Base-by-base conservation (phyloP, 495 filamentous ascomycete genomes). In the Pseudotulostoma volvatum region DNA sequence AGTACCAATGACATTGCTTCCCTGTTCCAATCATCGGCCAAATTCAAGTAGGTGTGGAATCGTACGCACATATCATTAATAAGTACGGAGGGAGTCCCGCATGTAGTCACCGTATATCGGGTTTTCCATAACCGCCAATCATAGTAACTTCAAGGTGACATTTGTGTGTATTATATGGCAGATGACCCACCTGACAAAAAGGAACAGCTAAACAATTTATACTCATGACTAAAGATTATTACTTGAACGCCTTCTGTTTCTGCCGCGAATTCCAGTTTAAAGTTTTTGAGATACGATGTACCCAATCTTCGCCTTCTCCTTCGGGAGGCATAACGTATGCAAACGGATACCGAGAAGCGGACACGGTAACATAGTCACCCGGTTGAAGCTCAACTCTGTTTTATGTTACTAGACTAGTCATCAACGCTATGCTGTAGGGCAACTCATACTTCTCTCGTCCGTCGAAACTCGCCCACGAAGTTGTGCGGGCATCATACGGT, bases 391-490 rank as follows among this genome's bases (percentile, higher is more conserved):
- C 90, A 31, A 93, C 63, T 45, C 76, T 74, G 42, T 9, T 36
- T 7, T 3, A 18, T 13, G 33, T 52, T 34, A 50, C 39, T 37
- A 17, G 14, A 34, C 13, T 7, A 3, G 15, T 30, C n/a, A 43
- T 14, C 14, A 21, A 16, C 2, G 18, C 16, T 30, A 11, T 7
- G n/a, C 7, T 23, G 8, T 28, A 28, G 13, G 2, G 5, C 20
- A 25, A 25, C 17, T 42, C 48, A 42, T 42, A 73, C 71, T 84
- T 75, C 56, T 93, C 83, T 51, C 84, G 74, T 7, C 90, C 90
- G 54, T 97, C 90, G 59, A 97, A 97, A 54, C 85, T 93, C 28
- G 86, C 92, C 92, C 92, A 97, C 34, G 79, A 85, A 44, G 74
- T 78, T 9, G 86, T 81, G 15, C 90, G 68, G 4, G 85, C 82